Base-by-base conservation (phyloP, 208 protist genomes). In the Acanthamoeba triangularis region DNA sequence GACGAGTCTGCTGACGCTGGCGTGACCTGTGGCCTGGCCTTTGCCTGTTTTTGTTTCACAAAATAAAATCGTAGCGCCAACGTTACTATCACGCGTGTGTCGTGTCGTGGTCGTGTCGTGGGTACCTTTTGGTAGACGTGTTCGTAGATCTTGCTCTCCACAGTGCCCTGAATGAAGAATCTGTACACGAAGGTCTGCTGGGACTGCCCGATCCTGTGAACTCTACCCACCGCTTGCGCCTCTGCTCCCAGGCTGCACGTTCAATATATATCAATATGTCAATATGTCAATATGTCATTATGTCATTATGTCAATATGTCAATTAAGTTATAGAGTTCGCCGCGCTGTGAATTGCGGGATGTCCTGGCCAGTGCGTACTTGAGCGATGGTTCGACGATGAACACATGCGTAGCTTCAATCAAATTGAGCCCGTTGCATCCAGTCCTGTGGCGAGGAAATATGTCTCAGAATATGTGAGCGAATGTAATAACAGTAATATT, bases 381-480 rank as follows among this genome's bases (percentile, higher is more conserved):
- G 47, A 96, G 67, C 23, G 93, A 65, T 13, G 96, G 96, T 67
- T 97, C 96, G 28, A 97, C 96, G 18, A 96, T 85, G 25, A 97
- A 93, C 28, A 97, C 54, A 54, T 97, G 96, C 11, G 94, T 97
- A 0, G 96, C 96, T 37, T 97, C 96, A 16, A 96, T 97, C 25
- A 97, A 65, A 37, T 97, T 97, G 28, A 97, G 47, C 20, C 96
- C 96, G 94, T 96, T 97, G n/a, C 85, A 87, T 76, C 96, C 93
- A n/a, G 72, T 97, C 49, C 69, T 84, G 18, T 47, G n/a, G n/a
- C n/a, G n/a, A n/a, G n/a, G n/a, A n/a, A n/a, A n/a, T 44, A 18
- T 87, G n/a, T 37, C 7, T 61, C 16, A 25, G 52, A 18, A 16
- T 61, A 44, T 61, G 44, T 87, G 14, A 47, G 78, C 78, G 49